phyloP scores from a whole-genome alignment of 2,329 filamentous ascomycete genomes.

The Cladophialophora psammophila region DNA sequence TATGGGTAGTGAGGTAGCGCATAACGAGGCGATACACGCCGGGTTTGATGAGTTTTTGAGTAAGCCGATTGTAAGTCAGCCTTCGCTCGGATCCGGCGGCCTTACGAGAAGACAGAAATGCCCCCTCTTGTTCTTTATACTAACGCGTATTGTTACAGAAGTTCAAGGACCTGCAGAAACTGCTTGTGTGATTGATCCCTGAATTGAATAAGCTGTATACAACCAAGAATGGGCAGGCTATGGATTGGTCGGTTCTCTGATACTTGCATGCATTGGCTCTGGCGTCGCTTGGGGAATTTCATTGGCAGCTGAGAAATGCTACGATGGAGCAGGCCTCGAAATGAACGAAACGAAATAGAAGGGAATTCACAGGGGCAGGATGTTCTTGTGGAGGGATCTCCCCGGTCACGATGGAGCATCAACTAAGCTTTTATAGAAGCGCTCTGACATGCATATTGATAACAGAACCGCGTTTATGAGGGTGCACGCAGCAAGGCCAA shows the following conservation, averaged over 20 bases:
- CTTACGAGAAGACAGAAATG: not conserved
- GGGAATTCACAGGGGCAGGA: not conserved
- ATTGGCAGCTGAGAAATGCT: not conserved
- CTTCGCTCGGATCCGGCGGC: not conserved
- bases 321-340: not conserved
- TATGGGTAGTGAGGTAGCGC: slow-evolving; percentile 51
- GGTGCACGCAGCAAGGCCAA: too few relatives aligned
- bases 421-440: too few relatives aligned
- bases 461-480: too few relatives aligned
- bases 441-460: too few relatives aligned
- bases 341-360: not conserved
- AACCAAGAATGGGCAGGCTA: not conserved
- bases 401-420: too few relatives aligned
- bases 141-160: slow-evolving; percentile 23
- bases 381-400: too few relatives aligned
- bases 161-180: slow-evolving; percentile 32
- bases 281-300: not conserved
- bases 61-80: slow-evolving; percentile 50
- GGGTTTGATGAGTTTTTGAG: slow-evolving; percentile 57
- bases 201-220: not conserved
- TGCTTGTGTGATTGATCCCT: slow-evolving; percentile 23
- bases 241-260: not conserved
- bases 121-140: not conserved
- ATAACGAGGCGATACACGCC: slow-evolving; percentile 52
- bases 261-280: not conserved